phyloP scores from a whole-genome alignment of 2,329 filamentous ascomycete genomes.

The Coniochaeta pulveracea region DNA sequence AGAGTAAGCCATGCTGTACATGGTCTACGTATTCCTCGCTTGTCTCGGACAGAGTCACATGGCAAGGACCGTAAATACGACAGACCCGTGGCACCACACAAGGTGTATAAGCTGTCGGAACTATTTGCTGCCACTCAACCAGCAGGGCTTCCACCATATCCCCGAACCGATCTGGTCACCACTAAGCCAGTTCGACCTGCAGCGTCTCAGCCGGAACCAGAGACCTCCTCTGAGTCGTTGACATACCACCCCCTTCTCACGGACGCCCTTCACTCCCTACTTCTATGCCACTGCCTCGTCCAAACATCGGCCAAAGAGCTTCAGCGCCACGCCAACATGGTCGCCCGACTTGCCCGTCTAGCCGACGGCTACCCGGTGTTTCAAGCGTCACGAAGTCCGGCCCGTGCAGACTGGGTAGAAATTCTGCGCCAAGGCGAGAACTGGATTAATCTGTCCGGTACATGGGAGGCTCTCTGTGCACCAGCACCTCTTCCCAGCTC shows the following conservation, averaged over 20 bases:
- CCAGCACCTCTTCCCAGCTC: slow-evolving; percentile 39
- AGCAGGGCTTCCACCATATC: slow-evolving; percentile 56
- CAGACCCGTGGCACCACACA: slow-evolving; percentile 23
- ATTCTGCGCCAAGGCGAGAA: slow-evolving; percentile 56
- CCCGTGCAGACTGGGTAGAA: slow-evolving; percentile 72
- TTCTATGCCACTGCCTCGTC: slow-evolving; percentile 67
- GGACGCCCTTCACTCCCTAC: slow-evolving; percentile 66
- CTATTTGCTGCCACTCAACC: slow-evolving; percentile 64
- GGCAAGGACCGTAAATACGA: neutral
- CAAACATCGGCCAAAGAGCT: slow-evolving; percentile 72
- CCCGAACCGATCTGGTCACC: slow-evolving; percentile 27
- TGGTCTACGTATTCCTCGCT: slow-evolving; percentile 28
- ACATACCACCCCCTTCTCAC: slow-evolving; percentile 75
- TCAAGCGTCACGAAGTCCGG: slow-evolving; percentile 57
- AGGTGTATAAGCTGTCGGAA: slow-evolving; percentile 36
- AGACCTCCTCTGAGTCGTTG: slow-evolving; percentile 43
- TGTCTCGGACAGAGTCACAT: neutral
- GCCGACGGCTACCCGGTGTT: slow-evolving; percentile 76
- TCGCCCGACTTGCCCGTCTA: slow-evolving; percentile 60
- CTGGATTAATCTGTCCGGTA: slow-evolving; percentile 53
- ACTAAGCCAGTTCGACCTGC: slow-evolving; percentile 8
- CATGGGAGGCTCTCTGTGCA: slow-evolving; percentile 63
- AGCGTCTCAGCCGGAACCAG: slow-evolving; percentile 12
- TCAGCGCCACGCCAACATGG: slow-evolving; percentile 71
- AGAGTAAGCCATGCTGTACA: slow-evolving; percentile 46